phyloP scores from a whole-genome alignment of 257 asterid genomes.

The Buddleja alternifolia region DNA sequence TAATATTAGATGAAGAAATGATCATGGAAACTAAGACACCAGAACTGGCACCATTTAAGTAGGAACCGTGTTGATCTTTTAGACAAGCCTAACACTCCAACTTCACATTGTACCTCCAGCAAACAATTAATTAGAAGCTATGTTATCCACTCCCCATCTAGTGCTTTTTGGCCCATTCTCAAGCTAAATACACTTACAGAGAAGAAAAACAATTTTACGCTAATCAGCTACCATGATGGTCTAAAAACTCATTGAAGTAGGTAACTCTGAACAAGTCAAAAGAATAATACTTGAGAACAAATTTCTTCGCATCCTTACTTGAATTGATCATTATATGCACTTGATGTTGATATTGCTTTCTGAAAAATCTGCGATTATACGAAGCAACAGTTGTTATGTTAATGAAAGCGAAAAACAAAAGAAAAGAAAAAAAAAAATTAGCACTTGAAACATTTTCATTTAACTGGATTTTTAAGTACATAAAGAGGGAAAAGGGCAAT shows the following conservation, averaged over 20 bases:
- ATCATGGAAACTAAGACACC: background rate
- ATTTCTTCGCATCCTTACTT: conserved; percentile 47
- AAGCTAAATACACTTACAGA: conserved; percentile 4
- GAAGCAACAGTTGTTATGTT: background rate
- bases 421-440: conserved; percentile 1
- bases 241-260: background rate
- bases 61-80: background rate
- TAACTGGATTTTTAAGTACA: background rate
- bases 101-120: conserved; percentile 21
- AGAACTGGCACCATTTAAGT: conserved; percentile 11
- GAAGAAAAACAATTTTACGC: background rate
- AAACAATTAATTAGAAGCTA: background rate
- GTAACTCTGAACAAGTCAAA: conserved; percentile 7
- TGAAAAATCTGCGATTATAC: conserved; percentile 80
- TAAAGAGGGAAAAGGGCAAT: conserved; percentile 8
- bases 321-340: conserved; percentile 97
- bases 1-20: conserved; percentile 17
- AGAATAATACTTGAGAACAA: conserved; percentile 15
- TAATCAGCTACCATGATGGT: background rate
- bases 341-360: conserved; percentile 98
- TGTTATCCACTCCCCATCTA: too few relatives aligned
- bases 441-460: background rate
- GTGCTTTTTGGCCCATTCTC: background rate
- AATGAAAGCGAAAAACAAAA: conserved; percentile 3
- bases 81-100: conserved; percentile 8